Conservation (phyloP, 768 basidiomycete species). For the Phlebiopsis gigantea region DNA sequence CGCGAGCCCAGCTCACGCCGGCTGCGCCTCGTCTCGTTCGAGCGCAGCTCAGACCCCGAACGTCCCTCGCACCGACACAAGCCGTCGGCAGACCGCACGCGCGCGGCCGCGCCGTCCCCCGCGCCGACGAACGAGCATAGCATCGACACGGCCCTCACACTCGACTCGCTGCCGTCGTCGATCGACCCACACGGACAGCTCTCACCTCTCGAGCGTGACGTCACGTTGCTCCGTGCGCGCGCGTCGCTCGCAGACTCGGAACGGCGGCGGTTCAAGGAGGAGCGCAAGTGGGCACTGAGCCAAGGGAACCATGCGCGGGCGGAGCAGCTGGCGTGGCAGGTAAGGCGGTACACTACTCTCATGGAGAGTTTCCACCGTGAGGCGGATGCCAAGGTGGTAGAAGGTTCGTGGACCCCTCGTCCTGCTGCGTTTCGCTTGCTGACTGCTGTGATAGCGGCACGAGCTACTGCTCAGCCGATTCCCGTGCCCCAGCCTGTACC, state of each 20-base stretch:
- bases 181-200: constrained; percentile 53
- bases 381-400: constrained; percentile 63
- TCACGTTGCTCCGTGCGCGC: constrained; percentile 68
- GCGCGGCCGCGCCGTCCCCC: constrained; percentile 9
- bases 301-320: constrained; percentile 74
- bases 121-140: constrained; percentile 2
- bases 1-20: constrained; percentile 18
- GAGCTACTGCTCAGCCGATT: not conserved
- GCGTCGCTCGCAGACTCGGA: constrained; percentile 82
- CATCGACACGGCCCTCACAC: constrained; percentile 41
- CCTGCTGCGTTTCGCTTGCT: not conserved
- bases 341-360: constrained; percentile 72
- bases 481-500: not conserved
- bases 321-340: constrained; percentile 77
- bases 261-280: constrained; percentile 77
- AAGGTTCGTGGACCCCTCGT: no score
- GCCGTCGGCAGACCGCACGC: constrained; percentile 9
- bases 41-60: constrained; percentile 4
- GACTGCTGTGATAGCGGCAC: not conserved
- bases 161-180: constrained; percentile 65
- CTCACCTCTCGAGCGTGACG: constrained; percentile 66
- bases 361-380: constrained; percentile 79
- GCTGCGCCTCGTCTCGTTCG: constrained; percentile 25
- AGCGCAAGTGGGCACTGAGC: constrained; percentile 81
- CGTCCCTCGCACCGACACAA: not conserved